Evolutionary conservation across 129 eudicot species (phyloP).

Genomic region (Flaveria linearis): DNA sequence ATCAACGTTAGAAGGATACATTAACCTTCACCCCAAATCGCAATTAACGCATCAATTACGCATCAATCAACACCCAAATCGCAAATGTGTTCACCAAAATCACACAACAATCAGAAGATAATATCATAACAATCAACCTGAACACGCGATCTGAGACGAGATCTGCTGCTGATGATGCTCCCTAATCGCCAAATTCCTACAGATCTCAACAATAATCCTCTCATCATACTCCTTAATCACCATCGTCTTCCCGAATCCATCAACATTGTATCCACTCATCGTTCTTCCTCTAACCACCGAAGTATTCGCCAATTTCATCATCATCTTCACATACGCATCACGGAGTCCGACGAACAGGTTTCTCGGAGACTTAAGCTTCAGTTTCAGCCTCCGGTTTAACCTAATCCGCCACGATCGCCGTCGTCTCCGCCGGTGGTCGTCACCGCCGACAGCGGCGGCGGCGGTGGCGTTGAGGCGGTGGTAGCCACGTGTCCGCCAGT

Average conservation of each 20-base stretch:
- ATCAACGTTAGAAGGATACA: not conserved
- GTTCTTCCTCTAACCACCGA: conserved; percentile 33
- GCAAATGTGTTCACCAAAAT: not conserved
- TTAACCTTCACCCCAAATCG: not conserved
- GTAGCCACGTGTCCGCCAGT: conserved; percentile 65
- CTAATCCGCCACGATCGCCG: conserved; percentile 52
- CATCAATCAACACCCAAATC: not conserved
- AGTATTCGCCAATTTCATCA: conserved; percentile 64
- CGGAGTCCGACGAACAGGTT: conserved; percentile 50
- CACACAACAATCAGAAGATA: not conserved
- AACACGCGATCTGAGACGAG: conserved; percentile 25
- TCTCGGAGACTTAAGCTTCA: conserved; percentile 34
- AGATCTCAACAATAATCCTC: conserved; percentile 72
- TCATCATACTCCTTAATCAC: conserved; percentile 75
- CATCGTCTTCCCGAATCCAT: conserved; percentile 50
- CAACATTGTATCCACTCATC: conserved; percentile 36
- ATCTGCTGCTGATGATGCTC: conserved; percentile 27
- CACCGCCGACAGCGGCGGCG: not conserved
- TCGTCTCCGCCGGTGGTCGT: not conserved
- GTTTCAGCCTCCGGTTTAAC: conserved; percentile 42
- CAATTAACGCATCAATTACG: not conserved
- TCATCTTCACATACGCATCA: conserved; percentile 70
- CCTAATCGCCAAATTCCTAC: conserved; percentile 54
- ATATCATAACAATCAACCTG: conserved; percentile 5
- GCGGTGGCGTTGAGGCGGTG: conserved; percentile 35